Evolutionary conservation across 2,329 filamentous ascomycete species (phyloP).

Genomic region (Aspergillus fumigatiaffinis): DNA sequence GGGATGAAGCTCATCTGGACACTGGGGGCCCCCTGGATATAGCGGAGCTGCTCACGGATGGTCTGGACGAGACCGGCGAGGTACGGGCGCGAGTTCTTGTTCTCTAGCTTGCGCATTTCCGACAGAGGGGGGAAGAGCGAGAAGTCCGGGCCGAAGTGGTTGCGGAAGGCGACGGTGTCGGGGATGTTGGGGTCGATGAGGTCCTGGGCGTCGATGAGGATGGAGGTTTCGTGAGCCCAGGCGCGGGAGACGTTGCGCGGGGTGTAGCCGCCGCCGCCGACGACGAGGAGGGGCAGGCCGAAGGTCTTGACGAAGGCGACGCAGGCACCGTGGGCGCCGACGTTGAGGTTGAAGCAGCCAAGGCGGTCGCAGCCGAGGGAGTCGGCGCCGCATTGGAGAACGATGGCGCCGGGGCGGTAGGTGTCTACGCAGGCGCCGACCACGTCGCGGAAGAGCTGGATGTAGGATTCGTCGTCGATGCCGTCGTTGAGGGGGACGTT

Average conservation of each 20-base stretch:
- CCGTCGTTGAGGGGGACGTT: constrained; percentile 89
- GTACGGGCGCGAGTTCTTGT: constrained; percentile 74
- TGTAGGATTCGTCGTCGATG: constrained; percentile 87
- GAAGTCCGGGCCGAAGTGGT: constrained; percentile 84
- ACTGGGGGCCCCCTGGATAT: constrained; percentile 79
- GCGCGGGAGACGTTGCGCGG: constrained; percentile 93
- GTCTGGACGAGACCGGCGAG: constrained; percentile 71
- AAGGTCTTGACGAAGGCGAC: constrained; percentile 83
- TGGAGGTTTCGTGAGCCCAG: constrained; percentile 94
- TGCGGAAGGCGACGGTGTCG: constrained; percentile 74
- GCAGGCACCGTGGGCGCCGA: constrained; percentile 88
- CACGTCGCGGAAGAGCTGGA: constrained; percentile 75
- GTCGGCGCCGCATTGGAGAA: constrained; percentile 93
- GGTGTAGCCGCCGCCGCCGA: constrained; percentile 94
- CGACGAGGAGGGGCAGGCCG: constrained; percentile 76
- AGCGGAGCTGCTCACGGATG: constrained; percentile 79
- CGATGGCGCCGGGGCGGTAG: constrained; percentile 87
- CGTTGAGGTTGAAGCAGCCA: constrained; percentile 94
- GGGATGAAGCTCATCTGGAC: constrained; percentile 80
- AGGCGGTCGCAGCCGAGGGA: constrained; percentile 89
- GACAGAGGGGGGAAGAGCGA: constrained; percentile 85
- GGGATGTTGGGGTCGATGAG: constrained; percentile 72
- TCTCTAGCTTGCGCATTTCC: constrained; percentile 62
- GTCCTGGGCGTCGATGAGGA: constrained; percentile 72
- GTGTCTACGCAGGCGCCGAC: constrained; percentile 73